phyloP scores from a whole-genome alignment of 176 grass and related monocot genomes.

The Oryza officinalis region DNA sequence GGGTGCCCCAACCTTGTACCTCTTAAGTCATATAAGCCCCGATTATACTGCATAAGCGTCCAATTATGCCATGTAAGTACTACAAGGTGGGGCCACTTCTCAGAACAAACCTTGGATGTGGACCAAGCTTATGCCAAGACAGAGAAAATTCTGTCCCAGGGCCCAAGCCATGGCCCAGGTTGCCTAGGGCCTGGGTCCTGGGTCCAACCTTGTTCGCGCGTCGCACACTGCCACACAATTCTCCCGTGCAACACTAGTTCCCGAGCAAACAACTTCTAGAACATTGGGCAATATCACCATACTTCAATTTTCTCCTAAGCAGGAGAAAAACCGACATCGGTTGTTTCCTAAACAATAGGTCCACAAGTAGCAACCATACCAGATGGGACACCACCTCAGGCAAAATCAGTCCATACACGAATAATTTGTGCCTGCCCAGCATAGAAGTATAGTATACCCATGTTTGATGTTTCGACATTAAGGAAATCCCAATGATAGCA shows the following conservation, averaged over 20 bases:
- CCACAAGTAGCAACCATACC: not conserved
- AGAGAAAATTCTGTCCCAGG: not conserved
- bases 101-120: not conserved
- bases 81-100: not conserved
- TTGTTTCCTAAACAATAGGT: not conserved
- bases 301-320: not conserved
- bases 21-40: not conserved
- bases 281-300: not conserved
- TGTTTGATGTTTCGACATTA: not conserved
- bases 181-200: not conserved
- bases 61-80: not conserved
- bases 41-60: not conserved
- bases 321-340: not conserved
- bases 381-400: not conserved
- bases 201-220: not conserved
- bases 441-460: not conserved
- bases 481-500: not conserved
- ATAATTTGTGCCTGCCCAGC: not conserved
- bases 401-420: not conserved
- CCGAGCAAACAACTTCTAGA: not conserved
- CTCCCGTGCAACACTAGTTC: not conserved
- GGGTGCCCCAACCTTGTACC: not conserved
- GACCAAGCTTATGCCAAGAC: not conserved
- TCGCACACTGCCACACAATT: not conserved
- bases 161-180: too few species aligned